Conservation (phyloP, 2,329 filamentous ascomycete species). For the Colletotrichum cordylinicola region DNA sequence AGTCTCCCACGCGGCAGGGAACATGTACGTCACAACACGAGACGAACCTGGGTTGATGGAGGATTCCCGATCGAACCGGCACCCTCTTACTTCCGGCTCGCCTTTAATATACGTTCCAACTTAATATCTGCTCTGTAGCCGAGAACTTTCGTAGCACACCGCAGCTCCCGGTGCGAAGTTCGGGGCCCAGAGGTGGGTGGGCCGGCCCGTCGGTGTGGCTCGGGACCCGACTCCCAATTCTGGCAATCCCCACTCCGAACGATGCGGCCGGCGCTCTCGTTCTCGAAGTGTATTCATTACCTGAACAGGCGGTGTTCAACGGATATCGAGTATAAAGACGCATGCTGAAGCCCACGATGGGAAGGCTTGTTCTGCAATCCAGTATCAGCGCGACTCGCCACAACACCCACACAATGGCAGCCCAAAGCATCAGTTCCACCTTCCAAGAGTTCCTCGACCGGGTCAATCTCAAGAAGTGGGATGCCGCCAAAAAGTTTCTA, state of each 20-base stretch:
- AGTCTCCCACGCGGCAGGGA: not conserved
- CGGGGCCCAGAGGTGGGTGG: not conserved
- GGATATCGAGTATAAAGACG: not conserved
- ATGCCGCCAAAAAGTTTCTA: not conserved
- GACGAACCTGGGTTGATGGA: not conserved
- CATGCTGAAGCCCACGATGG: not conserved
- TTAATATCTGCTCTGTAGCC: not conserved
- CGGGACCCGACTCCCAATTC: not conserved
- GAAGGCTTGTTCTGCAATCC: not conserved
- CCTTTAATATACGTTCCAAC: not conserved
- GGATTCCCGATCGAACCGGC: not conserved
- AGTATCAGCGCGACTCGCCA: not conserved
- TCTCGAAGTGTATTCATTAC: not conserved
- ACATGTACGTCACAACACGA: not conserved
- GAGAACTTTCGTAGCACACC: not conserved
- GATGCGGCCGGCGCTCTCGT: not conserved
- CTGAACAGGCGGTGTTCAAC: not conserved
- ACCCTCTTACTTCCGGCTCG: not conserved
- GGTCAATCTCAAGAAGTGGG: not conserved
- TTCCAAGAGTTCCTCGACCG: not conserved
- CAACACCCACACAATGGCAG: not conserved
- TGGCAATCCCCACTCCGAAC: not conserved
- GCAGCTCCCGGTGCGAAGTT: not conserved
- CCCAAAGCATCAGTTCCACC: not conserved
- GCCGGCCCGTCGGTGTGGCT: not conserved